A percentile compares a stretch with the other conserved stretches of the same genome.
Evolutionary conservation across 352 stramenopile species (phyloP).

Genomic region (Phytophthora idaei): DNA sequence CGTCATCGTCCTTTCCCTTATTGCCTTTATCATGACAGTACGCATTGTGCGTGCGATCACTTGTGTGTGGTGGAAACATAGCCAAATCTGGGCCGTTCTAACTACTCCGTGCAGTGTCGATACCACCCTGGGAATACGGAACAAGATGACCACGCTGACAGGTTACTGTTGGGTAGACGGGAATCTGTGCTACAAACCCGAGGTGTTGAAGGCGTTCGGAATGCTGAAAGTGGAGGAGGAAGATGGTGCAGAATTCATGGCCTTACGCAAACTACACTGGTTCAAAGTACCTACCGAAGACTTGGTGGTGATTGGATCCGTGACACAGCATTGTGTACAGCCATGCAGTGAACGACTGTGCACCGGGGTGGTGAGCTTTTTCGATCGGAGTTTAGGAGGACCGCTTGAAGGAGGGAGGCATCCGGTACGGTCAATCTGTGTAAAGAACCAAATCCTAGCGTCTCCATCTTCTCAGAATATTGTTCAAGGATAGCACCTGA

Average conservation of each 20-base stretch:
- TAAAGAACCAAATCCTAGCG: neutral
- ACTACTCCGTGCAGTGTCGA: neutral
- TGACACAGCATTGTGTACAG: neutral
- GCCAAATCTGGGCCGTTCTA: neutral
- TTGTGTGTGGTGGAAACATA: slow-evolving; percentile 19
- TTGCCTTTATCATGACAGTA: slow-evolving; percentile 19
- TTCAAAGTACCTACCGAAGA: neutral
- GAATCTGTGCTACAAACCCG: neutral
- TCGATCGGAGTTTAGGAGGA: neutral
- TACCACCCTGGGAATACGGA: neutral
- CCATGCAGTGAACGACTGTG: neutral
- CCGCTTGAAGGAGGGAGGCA: neutral
- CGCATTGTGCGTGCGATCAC: slow-evolving; percentile 12
- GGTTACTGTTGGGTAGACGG: neutral
- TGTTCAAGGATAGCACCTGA: neutral
- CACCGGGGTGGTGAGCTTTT: neutral
- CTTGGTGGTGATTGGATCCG: neutral
- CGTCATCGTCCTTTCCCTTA: slow-evolving; percentile 18
- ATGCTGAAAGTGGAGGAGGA: neutral
- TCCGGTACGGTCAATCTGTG: neutral
- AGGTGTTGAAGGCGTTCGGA: neutral
- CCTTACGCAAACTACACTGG: neutral
- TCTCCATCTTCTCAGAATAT: neutral
- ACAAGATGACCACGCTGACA: neutral
- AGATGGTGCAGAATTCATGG: neutral